Evolutionary conservation across 1,139 yeast species (phyloP).

Genomic region (Geotrichum armillariae): DNA sequence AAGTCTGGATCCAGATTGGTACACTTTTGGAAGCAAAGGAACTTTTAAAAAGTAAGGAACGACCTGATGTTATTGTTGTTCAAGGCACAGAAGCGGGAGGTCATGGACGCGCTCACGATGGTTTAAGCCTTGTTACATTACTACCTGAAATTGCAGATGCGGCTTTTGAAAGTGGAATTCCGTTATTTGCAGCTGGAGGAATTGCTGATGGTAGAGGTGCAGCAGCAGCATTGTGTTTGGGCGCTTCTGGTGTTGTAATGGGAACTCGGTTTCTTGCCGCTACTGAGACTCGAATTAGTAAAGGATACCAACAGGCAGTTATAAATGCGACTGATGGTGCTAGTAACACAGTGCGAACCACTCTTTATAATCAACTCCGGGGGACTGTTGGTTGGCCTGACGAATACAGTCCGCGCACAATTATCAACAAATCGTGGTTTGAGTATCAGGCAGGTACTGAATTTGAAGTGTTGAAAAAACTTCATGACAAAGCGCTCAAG

Average conservation of each 20-base stretch:
- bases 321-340: neutral
- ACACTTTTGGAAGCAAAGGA: slow-evolving; percentile 52
- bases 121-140: neutral
- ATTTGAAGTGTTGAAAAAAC: neutral
- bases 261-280: neutral
- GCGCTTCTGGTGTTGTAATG: neutral
- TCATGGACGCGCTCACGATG: neutral
- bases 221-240: neutral
- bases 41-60: neutral
- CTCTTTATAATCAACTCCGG: neutral
- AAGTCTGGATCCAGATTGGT: slow-evolving; percentile 56
- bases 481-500: neutral
- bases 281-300: neutral
- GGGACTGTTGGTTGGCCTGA: neutral
- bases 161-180: neutral
- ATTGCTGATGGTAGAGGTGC: neutral
- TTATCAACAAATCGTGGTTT: neutral
- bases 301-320: neutral
- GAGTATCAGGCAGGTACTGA: neutral
- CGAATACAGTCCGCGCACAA: neutral
- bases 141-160: neutral
- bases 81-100: neutral
- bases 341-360: neutral
- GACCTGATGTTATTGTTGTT: neutral
- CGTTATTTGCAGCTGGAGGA: neutral